Evolutionary conservation across 495 filamentous ascomycete genomes (phyloP).

Genomic region (Haplographium delicatum): DNA sequence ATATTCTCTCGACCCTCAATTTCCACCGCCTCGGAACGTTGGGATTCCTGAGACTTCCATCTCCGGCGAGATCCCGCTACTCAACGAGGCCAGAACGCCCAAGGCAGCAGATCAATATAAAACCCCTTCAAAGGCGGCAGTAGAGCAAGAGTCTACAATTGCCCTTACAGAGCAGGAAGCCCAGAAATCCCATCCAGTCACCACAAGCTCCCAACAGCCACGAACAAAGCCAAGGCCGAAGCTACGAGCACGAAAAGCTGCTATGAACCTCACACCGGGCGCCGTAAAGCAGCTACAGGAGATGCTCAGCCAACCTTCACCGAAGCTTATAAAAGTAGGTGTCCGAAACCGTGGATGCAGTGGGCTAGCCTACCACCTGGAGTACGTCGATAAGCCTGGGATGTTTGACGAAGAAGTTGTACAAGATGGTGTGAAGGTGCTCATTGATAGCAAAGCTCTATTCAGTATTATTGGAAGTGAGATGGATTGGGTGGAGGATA

Average conservation of each 20-base stretch:
- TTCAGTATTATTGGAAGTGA: conserved; percentile 98
- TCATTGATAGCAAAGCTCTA: conserved; percentile 94
- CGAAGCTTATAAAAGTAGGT: conserved; percentile 88
- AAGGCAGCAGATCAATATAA: conserved; percentile 31
- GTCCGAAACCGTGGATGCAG: conserved; percentile 96
- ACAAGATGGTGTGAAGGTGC: conserved; percentile 91
- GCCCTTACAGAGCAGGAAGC: conserved; percentile 56
- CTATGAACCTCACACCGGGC: conserved; percentile 74
- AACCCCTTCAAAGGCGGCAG: conserved; percentile 2
- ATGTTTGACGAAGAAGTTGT: conserved; percentile 89
- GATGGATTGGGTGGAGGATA: conserved; percentile 99
- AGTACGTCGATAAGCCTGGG: conserved; percentile 88
- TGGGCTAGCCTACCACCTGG: conserved; percentile 88
- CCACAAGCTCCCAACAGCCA: conserved; percentile 19
- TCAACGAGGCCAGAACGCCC: conserved; percentile 50
- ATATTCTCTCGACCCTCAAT: conserved; percentile 58
- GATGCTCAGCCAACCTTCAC: conserved; percentile 73
- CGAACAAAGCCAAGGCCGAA: conserved; percentile 50
- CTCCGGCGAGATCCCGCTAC: conserved; percentile 45
- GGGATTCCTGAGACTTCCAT: conserved; percentile 66
- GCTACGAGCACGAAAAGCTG: conserved; percentile 81
- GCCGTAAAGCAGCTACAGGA: conserved; percentile 71
- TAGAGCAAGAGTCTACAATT: conserved; percentile 20
- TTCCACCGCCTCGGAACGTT: conserved; percentile 61
- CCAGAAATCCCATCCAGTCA: conserved; percentile 49